Evolutionary conservation across 306 rosid species (phyloP), one percentile per base, ranked within the genome.

Genomic region (Sphenostylis stenocarpa): DNA sequence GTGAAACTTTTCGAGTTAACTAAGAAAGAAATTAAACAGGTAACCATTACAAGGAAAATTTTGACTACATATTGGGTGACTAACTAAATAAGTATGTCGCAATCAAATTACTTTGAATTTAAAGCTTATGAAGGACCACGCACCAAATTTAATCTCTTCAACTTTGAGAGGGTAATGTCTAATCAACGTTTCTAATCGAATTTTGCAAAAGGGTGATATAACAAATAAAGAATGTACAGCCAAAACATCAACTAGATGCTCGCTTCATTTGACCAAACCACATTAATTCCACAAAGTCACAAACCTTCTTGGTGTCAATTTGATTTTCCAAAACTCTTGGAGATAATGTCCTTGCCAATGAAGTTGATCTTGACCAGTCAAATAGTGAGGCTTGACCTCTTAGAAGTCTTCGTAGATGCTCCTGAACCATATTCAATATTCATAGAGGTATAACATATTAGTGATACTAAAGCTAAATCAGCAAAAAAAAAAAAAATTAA

Each of bases 291-390:
- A 47, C 31, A 74, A 41, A 58, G 44, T 79, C 75, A 80, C 93
- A 77, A 79, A 96, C 99, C 97, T 96, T 96, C 77, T 92, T 96
- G 67, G 98, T 93, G 85, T 96, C 99, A 85, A 92, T 86, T 87
- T 96, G 99, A 85, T 93, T 96, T 85, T 96, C 99, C 91, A 92
- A 87, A 80, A 96, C 91, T 80, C 99, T 89, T 21, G 99, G 99
- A 81, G 99, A 92, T 72, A 96, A 74, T 66, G 98, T 89, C 85
- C 97, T 96, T 15, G 98, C 99, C 84, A 96, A 78, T 53, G 98
- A 92, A 73, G 90, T 91, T 70, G 98, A 87, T 79, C 97, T 91
- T 55, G 99, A 87, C 98, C 98, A 96, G 72, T 92, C 98, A 58
- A 93, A 96, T 56, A 96, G 86, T 28, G 99, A 96, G 73, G 99